phyloP scores from a whole-genome alignment of 495 filamentous ascomycete species.

The Beverwykella pulmonaria region DNA sequence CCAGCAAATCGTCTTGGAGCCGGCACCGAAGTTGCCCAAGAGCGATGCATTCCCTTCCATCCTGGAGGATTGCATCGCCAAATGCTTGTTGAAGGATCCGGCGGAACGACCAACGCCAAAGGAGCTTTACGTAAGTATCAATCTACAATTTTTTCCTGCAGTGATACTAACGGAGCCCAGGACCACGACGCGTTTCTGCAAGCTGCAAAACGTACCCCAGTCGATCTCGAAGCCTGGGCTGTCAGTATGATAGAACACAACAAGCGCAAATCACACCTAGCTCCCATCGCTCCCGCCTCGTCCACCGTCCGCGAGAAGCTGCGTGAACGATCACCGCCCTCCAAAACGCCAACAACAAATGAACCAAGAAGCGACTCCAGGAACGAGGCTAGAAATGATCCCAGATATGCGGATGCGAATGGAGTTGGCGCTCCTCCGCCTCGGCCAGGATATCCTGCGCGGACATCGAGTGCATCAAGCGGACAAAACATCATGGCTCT shows the following conservation, averaged over 20 bases:
- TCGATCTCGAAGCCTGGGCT: slow-evolving; percentile 87
- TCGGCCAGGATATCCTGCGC: slow-evolving; percentile 33
- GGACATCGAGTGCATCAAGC: slow-evolving; percentile 36
- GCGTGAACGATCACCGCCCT: slow-evolving; percentile 27
- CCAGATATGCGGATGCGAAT: slow-evolving; percentile 20
- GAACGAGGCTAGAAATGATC: not conserved
- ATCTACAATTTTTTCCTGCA: not conserved
- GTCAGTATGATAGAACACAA: slow-evolving; percentile 86
- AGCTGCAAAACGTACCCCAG: slow-evolving; percentile 90
- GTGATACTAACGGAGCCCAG: slow-evolving; percentile 47
- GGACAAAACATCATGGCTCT: slow-evolving; percentile 37
- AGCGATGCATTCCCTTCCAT: slow-evolving; percentile 95
- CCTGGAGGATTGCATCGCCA: slow-evolving; percentile 93
- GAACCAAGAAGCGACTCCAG: not conserved
- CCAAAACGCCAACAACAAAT: slow-evolving; percentile 19
- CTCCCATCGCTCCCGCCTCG: slow-evolving; percentile 25
- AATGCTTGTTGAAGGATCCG: slow-evolving; percentile 87
- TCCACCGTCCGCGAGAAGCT: slow-evolving; percentile 33
- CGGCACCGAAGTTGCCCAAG: slow-evolving; percentile 88
- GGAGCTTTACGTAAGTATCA: slow-evolving; percentile 68
- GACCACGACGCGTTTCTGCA: slow-evolving; percentile 91
- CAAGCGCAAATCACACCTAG: slow-evolving; percentile 87
- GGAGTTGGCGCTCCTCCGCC: slow-evolving; percentile 17
- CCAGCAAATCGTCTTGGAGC: slow-evolving; percentile 96
- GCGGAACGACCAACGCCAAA: slow-evolving; percentile 87